Evolutionary conservation across 179 eudicot genomes (phyloP), one percentile per base, ranked within the genome.

Genomic region (Heliamphora pulchella): DNA sequence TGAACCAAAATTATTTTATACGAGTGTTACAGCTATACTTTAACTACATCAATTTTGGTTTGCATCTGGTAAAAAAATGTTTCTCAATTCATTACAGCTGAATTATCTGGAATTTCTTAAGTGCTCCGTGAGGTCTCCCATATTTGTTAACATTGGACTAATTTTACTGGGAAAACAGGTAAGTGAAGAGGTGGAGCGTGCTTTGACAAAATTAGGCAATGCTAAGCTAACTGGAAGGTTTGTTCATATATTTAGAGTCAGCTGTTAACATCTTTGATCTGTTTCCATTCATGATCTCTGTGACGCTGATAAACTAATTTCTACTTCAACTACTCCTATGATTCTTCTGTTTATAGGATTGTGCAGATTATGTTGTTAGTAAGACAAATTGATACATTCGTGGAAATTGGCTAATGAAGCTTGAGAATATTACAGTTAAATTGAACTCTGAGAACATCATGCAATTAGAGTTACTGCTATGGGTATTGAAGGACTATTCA

Each of bases 181-280:
- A 58, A 85, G 87, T 61, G 83, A 85, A 85, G 87, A 85, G 80
- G 80, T 82, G 54, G 87, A 85, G 76, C 85, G 87, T 20, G 87
- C 87, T 72, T 82, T 80, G 75, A 71, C 85, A 44, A 85, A 55
- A 72, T 77, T 69, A 69, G 84, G 84, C 48, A 84, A 84, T 54
- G 74, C 80, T 69, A 51, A 82, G 20, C 39, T 63, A 51, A 74
- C 68, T 53, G 82, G 79, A 67, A 81, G 86, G 86, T 83, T 58
- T 58, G 75, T 54, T 75, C 13, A 31, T 75, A 17, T 71, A 8
- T 66, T 48, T 39, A 3, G 44, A 51, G 31, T 39, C 55, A n/a
- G 80, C 18, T 20, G 5, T 71, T 11, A 18, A n/a, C 14, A 17
- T 80, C 10, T 3, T 6, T 79, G 9, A 31, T 48, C 51, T 20